Evolutionary conservation across 306 rosid species (phyloP), one percentile per base, ranked within the genome.

Genomic region (Pterocarpus macrocarpus): DNA sequence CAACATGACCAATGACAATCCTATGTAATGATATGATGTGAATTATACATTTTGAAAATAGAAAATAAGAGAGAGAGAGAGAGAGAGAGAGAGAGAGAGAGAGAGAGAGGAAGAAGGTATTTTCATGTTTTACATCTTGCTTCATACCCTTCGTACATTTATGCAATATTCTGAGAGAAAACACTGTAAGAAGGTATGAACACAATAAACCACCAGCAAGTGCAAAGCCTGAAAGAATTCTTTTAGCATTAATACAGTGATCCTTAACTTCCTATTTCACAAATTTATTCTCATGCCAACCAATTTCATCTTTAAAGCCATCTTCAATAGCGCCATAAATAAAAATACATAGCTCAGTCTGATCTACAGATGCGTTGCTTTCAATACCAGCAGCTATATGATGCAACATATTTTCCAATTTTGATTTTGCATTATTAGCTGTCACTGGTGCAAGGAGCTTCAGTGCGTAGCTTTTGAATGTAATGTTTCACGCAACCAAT

Each of bases 351-450:
- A 95, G 87, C 71, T 91, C 98, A 53, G 85, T 88, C 86, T 88
- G 92, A 85, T 90, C 88, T 8, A 91, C 95, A 30, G 98, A 91
- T 77, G 92, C 89, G 82, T 95, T 95, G 78, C 84, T 77, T 85
- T 91, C 97, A 82, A 95, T 85, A 43, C 99, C 99, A 81, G 89
- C 74, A 65, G 96, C 99, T 83, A 95, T 88, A 68, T 88, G 81
- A 66, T 64, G 86, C 79, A 93, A 81, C 97, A 95, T 95, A 79
- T 62, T 93, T 87, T 89, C 97, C 91, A 95, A 66, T 76, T 90
- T 93, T 32, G 87, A 78, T 86, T 90, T 95, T 28, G 88, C 80
- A 83, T 86, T 90, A 75, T 89, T 89, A 82, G 85, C 36, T n/a
- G 81, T 86, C 83, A 95, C 91, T 8, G 93, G 99, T 45, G 80